Evolutionary conservation across 169 alveolate species (phyloP).

Genomic region (Ophryocystis elektroscirrha): DNA sequence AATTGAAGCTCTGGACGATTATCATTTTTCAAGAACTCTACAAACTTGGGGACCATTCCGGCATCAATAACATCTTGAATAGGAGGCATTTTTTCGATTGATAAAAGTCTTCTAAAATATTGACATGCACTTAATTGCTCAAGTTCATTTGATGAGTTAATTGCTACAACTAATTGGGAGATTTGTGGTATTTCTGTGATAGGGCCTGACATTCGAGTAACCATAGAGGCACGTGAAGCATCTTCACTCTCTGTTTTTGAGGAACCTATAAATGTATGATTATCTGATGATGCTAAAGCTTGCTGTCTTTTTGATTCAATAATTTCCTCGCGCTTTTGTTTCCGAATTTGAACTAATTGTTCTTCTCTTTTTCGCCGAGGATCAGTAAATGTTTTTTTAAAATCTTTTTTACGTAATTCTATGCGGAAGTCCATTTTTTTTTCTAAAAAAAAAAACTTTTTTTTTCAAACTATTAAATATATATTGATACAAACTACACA

Average conservation of each 20-base stretch:
- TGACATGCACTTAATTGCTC: constrained; percentile 14
- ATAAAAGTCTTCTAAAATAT: constrained; percentile 57
- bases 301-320: constrained; percentile 41
- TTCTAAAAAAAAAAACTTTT: too few relatives aligned
- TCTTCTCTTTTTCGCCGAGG: constrained; percentile 65
- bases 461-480: too few relatives aligned
- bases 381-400: constrained; percentile 43
- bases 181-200: neutral
- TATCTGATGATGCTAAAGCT: constrained; percentile 4
- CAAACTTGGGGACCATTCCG: constrained; percentile 79
- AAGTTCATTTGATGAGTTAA: neutral
- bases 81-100: constrained; percentile 71
- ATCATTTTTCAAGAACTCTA: constrained; percentile 43
- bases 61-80: constrained; percentile 65
- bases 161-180: neutral
- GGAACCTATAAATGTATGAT: too few relatives aligned
- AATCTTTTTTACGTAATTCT: constrained; percentile 11
- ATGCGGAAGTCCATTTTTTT: constrained; percentile 15
- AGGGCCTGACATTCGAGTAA: neutral
- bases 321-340: constrained; percentile 55
- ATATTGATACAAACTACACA: too few relatives aligned
- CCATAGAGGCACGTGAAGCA: constrained; percentile 14
- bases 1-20: constrained; percentile 78
- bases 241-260: neutral
- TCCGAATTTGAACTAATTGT: constrained; percentile 59